These are phyloP conservation scores for Drosera capensis DNA, from an alignment of 148 eudicot species.

Conservation along the genomic window DNA sequence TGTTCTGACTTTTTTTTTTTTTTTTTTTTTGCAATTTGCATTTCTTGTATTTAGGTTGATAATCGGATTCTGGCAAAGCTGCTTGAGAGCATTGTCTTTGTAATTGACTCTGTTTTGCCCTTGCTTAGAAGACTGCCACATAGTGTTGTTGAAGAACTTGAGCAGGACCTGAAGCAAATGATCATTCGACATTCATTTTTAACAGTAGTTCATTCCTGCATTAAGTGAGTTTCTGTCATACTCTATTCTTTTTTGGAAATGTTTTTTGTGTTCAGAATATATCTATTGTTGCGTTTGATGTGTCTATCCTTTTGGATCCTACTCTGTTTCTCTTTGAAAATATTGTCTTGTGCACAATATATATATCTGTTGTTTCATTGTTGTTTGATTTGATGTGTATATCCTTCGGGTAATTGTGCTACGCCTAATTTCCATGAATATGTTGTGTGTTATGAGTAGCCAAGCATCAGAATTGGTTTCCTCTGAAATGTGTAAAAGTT, in stretches of 20 bases:
- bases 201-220: conserved; percentile 94
- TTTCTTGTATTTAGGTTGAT: conserved; percentile 51
- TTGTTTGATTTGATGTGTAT: too few species aligned
- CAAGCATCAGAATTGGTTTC: too few species aligned
- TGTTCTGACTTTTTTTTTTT: too few species aligned
- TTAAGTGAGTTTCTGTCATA: conserved; percentile 59
- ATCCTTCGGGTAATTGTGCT: too few species aligned
- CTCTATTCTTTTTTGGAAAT: too few species aligned
- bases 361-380: too few species aligned
- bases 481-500: too few species aligned
- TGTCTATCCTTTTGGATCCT: neutral
- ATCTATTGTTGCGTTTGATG: neutral
- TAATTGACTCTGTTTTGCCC: conserved; percentile 82
- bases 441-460: too few species aligned
- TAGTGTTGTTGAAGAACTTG: conserved; percentile 74
- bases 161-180: conserved; percentile 92
- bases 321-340: too few species aligned
- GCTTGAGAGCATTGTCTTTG: conserved; percentile 72
- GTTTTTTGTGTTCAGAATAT: too few species aligned
- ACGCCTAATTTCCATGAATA: too few species aligned
- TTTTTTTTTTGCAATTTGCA: conserved; percentile 4
- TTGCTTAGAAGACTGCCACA: conserved; percentile 72
- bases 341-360: too few species aligned
- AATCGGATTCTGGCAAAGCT: conserved; percentile 57
- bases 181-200: conserved; percentile 95